These are phyloP conservation scores for Madurella mycetomatis DNA, from an alignment of 2,329 filamentous ascomycete species.

Conservation along the genomic window DNA sequence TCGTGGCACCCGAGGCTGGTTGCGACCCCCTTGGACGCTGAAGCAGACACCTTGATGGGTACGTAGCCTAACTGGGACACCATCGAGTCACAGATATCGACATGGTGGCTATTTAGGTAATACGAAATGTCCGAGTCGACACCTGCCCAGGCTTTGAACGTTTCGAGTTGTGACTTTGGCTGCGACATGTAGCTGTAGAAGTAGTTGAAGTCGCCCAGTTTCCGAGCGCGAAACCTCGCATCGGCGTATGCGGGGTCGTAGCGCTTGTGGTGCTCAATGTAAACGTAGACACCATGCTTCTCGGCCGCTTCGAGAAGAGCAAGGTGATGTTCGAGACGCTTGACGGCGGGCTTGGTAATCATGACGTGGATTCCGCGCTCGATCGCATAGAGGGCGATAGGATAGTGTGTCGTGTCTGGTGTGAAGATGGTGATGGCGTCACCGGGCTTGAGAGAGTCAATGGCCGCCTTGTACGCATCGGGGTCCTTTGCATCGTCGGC, in stretches of 20 bases:
- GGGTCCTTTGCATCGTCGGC: slow-evolving; percentile 68
- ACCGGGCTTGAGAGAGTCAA: slow-evolving; percentile 74
- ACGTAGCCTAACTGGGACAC: slow-evolving; percentile 67
- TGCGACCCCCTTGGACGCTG: slow-evolving; percentile 73
- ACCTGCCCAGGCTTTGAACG: slow-evolving; percentile 92
- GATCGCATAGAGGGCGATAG: slow-evolving; percentile 88
- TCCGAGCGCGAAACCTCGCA: slow-evolving; percentile 70
- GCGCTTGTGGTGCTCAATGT: slow-evolving; percentile 94
- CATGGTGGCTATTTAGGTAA: slow-evolving; percentile 92
- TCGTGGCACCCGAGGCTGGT: slow-evolving; percentile 72
- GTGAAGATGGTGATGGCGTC: slow-evolving; percentile 96
- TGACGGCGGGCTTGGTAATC: slow-evolving; percentile 90
- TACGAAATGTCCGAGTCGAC: slow-evolving; percentile 91
- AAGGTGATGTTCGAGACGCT: slow-evolving; percentile 75
- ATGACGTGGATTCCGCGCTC: slow-evolving; percentile 84
- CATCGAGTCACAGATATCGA: slow-evolving; percentile 92
- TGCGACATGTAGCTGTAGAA: slow-evolving; percentile 97
- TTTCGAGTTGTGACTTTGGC: slow-evolving; percentile 85
- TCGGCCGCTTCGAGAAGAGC: slow-evolving; percentile 67
- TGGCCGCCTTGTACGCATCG: slow-evolving; percentile 82
- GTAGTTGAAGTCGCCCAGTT: slow-evolving; percentile 93
- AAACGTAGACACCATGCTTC: slow-evolving; percentile 79
- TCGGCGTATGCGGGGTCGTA: slow-evolving; percentile 92
- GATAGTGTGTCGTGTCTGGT: slow-evolving; percentile 86
- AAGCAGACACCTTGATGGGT: slow-evolving; percentile 74